Base-by-base conservation (phyloP, 495 filamentous ascomycete species). In the Letharia columbiana region DNA sequence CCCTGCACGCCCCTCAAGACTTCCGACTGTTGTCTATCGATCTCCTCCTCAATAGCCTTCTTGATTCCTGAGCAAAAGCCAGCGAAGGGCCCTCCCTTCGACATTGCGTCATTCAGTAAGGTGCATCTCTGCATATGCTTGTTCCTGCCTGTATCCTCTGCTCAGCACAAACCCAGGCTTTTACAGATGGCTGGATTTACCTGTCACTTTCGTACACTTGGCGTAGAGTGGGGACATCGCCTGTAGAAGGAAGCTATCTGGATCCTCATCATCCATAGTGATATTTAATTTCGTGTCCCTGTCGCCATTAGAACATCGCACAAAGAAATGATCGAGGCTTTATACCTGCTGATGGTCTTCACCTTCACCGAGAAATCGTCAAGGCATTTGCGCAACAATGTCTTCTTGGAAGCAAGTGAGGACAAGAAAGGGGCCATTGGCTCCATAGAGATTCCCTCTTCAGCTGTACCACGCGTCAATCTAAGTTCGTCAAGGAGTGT, bases 141-240 rank as follows among this genome's bases (percentile, higher is more conserved):
- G 6, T 37, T 31, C 10, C 2, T 60, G 28, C 63, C 52, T 65
- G 39, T 15, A 11, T 42, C 50, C 18, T 64, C 31, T 41, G 35
- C 13, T 49, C 15, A 62, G 15, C 12, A 45, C 3, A 2, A 37
- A 9, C 0, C 3, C 17, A 37, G 23, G 3, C 7, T n/a, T 63
- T n/a, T 13, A 37, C 9, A 35, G 4, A 41, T 35, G 13, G 8
- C 13, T 13, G 3, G 37, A 0, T 28, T 28, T n/a, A 58, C 63
- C 63, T 58, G 15, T 39, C 18, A 35, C 23, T 0, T 42, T n/a
- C 20, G 15, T n/a, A n/a, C 56, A 56, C 18, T 65, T 65, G 3
- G 17, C 40, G 18, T 65, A 65, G n/a, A 65, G n/a, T 11, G 56
- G 52, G 23, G 42, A 28, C 49, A 65, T 65, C 18, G 63, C 50